Evolutionary conservation across 306 rosid species (phyloP).

Genomic region (Pueraria montana): DNA sequence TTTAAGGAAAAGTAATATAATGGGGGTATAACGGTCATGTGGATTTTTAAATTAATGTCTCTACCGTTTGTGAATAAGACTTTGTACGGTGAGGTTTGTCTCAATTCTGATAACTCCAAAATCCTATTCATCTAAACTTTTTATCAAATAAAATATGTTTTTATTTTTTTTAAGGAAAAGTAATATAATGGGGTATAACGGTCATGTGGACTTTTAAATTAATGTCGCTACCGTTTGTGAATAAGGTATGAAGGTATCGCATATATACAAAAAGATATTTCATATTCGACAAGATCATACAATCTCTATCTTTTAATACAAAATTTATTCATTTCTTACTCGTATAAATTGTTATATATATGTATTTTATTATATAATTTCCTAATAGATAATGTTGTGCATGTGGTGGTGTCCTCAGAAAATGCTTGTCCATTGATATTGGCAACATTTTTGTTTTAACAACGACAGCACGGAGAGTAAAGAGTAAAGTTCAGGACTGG

Average conservation of each 20-base stretch:
- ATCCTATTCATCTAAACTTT: too few species aligned
- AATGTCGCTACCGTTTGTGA: not conserved
- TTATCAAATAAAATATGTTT: too few species aligned
- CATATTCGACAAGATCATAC: not conserved
- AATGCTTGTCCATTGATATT: not conserved
- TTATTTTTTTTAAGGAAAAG: too few species aligned
- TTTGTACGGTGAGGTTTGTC: too few species aligned
- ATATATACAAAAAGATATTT: not conserved
- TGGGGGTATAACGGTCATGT: too few species aligned
- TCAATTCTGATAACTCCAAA: too few species aligned
- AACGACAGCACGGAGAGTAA: not conserved
- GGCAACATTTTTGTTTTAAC: not conserved
- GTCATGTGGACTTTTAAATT: not conserved
- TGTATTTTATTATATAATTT: not conserved
- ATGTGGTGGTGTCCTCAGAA: not conserved
- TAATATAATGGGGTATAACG: not conserved
- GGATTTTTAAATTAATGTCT: too few species aligned
- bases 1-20: too few species aligned
- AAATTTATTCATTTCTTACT: not conserved
- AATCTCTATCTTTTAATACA: not conserved
- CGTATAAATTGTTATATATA: not conserved
- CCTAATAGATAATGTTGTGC: not conserved
- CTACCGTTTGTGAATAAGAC: too few species aligned
- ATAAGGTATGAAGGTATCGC: not conserved
- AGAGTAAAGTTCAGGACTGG: not conserved